Base-by-base conservation (phyloP, 1,284 basidiomycete species). In the Veloboletus limbatus region DNA sequence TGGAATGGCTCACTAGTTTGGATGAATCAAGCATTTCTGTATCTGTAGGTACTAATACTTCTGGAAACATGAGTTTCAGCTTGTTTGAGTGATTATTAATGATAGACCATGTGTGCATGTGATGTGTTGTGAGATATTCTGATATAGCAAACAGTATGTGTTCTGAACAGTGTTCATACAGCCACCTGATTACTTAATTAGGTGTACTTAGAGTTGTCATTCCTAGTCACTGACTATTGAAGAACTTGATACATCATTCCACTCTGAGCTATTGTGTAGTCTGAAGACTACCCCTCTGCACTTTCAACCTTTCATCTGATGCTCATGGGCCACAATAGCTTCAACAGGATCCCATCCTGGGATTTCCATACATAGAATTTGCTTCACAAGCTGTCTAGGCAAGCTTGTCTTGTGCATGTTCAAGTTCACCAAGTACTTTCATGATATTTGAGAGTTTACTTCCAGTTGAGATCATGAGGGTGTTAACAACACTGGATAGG, bases 401-500 rank as follows among this genome's bases (percentile, higher is more conserved):
- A 7, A 76, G 51, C 40, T 71, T 61, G 34, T 63, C 57, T 34
- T 46, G 46, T 3, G 69, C 68, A 9, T 42, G 49, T 5, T 68
- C 60, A 1, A 63, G 48, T 53, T 75, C 71, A 14, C 65, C 66
- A 14, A 64, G 42, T 6, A 45, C 44, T 40, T 65, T 63, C 63
- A 70, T 66, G 57, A 64, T 69, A 26, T 54, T 59, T 3, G 59
- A 49, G 16, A 76, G 54, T 45, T 63, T 69, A 54, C 72, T 75
- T 8, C 69, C 66, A 5, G 66, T 68, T 11, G 65, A 61, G 18
- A 63, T 62, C 2, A 65, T 63, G 4, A 49, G 8, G 20, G 8
- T 3, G 10, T 26, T 3, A 52, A 6, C 0, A 14, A 0, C 27
- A 21, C 51, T 33, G 0, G 69, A 66, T 1, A 68, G 43, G 6